phyloP scores from a whole-genome alignment of 805 yeast genomes.

The Alloascoidea africana region DNA sequence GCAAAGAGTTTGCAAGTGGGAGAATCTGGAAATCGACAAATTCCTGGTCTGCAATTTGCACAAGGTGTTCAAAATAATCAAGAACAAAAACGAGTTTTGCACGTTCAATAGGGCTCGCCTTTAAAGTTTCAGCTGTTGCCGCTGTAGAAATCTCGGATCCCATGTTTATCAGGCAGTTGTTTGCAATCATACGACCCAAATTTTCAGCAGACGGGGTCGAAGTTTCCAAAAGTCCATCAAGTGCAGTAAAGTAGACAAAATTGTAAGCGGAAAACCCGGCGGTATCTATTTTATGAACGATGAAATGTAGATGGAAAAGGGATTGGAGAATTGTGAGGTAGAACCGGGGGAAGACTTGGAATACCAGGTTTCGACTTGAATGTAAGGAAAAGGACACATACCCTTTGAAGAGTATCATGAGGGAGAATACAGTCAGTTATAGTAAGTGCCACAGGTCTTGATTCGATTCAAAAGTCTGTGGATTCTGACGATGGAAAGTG shows the following conservation, averaged over 20 bases:
- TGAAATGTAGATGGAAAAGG: constrained; percentile 7
- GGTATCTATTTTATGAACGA: constrained; percentile 7
- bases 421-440: constrained; percentile 6
- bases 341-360: neutral
- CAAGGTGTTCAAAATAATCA: constrained; percentile 15
- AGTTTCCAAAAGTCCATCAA: constrained; percentile 22
- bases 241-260: constrained; percentile 31
- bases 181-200: constrained; percentile 17
- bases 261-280: constrained; percentile 25
- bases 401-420: constrained; percentile 6
- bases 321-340: constrained; percentile 3
- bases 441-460: constrained; percentile 5
- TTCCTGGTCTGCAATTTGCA: constrained; percentile 17
- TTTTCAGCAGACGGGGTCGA: constrained; percentile 14
- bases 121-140: too few species aligned
- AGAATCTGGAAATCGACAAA: constrained; percentile 18
- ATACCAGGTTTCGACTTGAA: neutral
- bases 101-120: constrained; percentile 11
- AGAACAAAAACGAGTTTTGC: constrained; percentile 12
- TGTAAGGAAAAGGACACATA: neutral
- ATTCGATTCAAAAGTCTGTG: constrained; percentile 2
- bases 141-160: too few species aligned
- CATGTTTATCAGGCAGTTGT: constrained; percentile 11
- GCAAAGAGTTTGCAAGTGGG: constrained; percentile 11
- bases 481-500: constrained; percentile 5